Evolutionary conservation across 2,329 filamentous ascomycete genomes (phyloP).

Genomic region (Curvularia verruculosa): DNA sequence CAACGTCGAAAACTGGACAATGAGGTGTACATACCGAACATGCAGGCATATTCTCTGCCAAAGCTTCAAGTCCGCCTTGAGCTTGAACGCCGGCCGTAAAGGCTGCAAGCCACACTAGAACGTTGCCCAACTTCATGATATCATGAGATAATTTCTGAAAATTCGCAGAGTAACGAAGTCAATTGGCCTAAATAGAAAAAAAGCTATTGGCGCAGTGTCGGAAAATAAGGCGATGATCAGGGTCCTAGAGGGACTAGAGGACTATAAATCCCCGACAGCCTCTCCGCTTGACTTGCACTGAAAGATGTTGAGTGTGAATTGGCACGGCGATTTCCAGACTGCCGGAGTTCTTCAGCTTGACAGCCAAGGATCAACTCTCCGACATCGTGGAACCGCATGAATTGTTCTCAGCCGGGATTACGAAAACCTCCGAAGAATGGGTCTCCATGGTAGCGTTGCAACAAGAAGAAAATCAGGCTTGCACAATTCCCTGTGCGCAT

Average conservation of each 20-base stretch:
- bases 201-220: background rate
- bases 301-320: constrained; percentile 3
- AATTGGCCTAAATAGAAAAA: background rate
- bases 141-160: background rate
- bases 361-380: constrained; percentile 14
- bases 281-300: constrained; percentile 1
- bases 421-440: constrained; percentile 3
- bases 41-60: constrained; percentile 22
- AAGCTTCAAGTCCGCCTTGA: constrained; percentile 17
- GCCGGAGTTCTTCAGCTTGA: background rate
- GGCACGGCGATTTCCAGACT: constrained; percentile 2
- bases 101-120: constrained; percentile 10
- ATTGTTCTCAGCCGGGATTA: background rate
- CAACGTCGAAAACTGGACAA: background rate
- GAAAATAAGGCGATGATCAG: background rate
- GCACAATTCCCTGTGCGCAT: constrained; percentile 1
- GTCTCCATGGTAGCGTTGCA: background rate
- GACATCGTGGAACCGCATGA: constrained; percentile 7
- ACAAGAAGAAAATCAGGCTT: background rate
- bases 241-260: constrained; percentile 5
- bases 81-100: constrained; percentile 16
- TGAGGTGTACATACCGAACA: constrained; percentile 23
- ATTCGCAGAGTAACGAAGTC: background rate
- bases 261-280: constrained; percentile 6
- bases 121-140: constrained; percentile 13